Evolutionary conservation across 345 rosid species (phyloP).

Genomic region (Acer saccharum): DNA sequence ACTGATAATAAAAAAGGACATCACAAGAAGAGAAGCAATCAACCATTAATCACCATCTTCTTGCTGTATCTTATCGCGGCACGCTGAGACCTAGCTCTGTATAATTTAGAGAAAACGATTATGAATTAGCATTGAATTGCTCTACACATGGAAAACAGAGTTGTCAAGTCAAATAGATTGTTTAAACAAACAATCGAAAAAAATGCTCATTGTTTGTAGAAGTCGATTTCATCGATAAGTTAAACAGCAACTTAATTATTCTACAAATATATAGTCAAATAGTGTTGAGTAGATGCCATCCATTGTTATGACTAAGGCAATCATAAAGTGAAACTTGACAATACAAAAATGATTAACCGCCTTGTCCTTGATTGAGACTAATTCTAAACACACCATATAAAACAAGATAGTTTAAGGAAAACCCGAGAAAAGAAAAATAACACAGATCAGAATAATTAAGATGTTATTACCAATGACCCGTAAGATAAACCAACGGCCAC

Average conservation of each 20-base stretch:
- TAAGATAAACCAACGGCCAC: background rate
- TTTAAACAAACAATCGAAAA: background rate
- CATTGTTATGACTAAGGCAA: background rate
- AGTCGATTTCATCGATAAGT: background rate
- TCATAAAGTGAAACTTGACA: background rate
- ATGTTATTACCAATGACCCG: background rate
- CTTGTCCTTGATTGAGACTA: slow-evolving; percentile 11
- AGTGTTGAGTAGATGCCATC: slow-evolving; percentile 3
- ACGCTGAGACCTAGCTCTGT: slow-evolving; percentile 82
- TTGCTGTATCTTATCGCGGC: slow-evolving; percentile 51
- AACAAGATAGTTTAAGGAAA: background rate
- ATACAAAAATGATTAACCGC: background rate
- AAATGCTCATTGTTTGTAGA: background rate
- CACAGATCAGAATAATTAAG: background rate
- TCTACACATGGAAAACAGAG: background rate
- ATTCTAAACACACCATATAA: background rate
- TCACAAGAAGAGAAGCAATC: slow-evolving; percentile 11
- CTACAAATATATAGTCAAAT: background rate
- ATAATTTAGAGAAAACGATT: slow-evolving; percentile 20
- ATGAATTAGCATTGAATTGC: slow-evolving; percentile 13
- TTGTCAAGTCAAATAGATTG: background rate
- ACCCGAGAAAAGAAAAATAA: background rate
- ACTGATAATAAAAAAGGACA: slow-evolving; percentile 15
- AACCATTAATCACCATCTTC: slow-evolving; percentile 23
- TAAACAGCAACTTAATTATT: background rate